Conservation (phyloP, 257 asterid species). For the Solanum piurae region DNA sequence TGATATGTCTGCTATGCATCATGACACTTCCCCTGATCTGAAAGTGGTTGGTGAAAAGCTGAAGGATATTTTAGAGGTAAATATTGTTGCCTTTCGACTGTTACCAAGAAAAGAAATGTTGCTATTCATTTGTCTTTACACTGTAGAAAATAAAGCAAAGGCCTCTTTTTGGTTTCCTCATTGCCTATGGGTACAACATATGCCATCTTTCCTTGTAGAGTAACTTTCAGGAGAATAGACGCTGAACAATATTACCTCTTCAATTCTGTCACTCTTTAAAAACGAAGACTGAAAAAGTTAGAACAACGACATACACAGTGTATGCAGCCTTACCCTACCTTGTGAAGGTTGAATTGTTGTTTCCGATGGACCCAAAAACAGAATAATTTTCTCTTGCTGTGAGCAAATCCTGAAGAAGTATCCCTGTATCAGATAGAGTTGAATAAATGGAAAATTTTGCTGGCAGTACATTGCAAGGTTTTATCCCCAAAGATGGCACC, state of each 20-base stretch:
- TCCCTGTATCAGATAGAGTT: neutral
- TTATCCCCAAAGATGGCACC: neutral
- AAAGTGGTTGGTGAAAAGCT: conserved; percentile 51
- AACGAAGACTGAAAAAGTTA: neutral
- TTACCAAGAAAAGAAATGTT: neutral
- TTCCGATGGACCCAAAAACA: neutral
- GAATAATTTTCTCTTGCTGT: neutral
- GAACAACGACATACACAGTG: neutral
- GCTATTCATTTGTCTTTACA: neutral
- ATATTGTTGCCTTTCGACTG: neutral
- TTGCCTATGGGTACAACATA: neutral
- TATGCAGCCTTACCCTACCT: neutral
- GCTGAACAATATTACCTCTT: neutral
- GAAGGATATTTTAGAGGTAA: conserved; percentile 58
- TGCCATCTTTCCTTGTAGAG: neutral
- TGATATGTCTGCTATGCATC: conserved; percentile 90
- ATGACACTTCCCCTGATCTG: conserved; percentile 67
- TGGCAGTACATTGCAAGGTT: neutral
- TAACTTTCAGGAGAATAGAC: neutral
- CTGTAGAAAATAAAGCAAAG: neutral
- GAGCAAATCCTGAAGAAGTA: neutral
- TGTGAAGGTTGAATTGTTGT: neutral
- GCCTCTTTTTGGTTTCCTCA: neutral
- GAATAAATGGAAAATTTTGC: neutral
- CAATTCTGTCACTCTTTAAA: neutral